Base-by-base conservation (phyloP, 139 green algal genomes). In the Edaphochlamys debaryana region DNA sequence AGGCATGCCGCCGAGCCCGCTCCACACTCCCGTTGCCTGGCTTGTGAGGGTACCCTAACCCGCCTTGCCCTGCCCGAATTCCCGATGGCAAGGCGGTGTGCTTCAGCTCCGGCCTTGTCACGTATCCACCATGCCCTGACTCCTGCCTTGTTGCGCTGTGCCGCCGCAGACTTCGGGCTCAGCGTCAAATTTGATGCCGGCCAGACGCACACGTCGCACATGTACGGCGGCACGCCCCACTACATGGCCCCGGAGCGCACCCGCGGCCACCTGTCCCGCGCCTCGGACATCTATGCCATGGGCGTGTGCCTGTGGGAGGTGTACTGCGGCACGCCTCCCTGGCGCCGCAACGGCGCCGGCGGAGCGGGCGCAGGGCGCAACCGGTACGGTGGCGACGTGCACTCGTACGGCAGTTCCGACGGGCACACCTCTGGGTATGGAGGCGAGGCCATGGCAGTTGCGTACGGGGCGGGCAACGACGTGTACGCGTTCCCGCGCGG, bases 161-260 rank as follows among this genome's bases (percentile, higher is more conserved):
- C n/a, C n/a, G n/a, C n/a, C 45, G 45, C 83, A 73, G 84, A 88
- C 64, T 88, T 88, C 60, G 84, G 84, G 3, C 69, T 88, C 0
- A 81, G 76, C 52, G 60, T 79, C 2, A 74, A 69, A 23, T 69
- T 88, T 29, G 74, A 88, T 1, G 6, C 45, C 2, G 78, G 68
- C 27, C 75, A 85, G 69, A 67, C 67, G 32, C 68, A 85, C 32
- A 4, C 34, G 40, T 67, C 40, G 36, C 41, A 80, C 78, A 67
- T 82, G 48, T 82, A 79, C 60, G 50, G 67, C n/a, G 84, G 84
- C 36, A 88, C 84, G 69, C 77, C 69, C 0, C 73, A 79, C 58
- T 85, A 88, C 84, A 88, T 88, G 67, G 84, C 84, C 2, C 84
- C 84, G 22, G 84, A 88, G 41, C 76, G 76, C 32, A 19, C 50